Evolutionary conservation across 305 asterid species (phyloP).

Genomic region (Rubia tinctorum): DNA sequence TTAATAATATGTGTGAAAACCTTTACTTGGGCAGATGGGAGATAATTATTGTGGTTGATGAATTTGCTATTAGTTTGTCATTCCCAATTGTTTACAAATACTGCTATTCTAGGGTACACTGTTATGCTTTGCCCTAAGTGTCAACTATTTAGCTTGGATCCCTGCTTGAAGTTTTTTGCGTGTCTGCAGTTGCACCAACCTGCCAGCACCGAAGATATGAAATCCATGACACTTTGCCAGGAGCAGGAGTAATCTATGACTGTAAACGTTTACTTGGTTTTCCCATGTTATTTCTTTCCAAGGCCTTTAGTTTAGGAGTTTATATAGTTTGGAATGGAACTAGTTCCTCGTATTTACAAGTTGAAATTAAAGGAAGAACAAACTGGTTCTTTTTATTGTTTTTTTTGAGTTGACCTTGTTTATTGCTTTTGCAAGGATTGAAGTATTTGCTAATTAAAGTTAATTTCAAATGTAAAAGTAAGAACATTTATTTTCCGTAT

Average conservation of each 20-base stretch:
- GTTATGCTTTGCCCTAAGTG: not conserved
- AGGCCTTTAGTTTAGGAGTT: not conserved
- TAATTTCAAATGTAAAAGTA: not conserved
- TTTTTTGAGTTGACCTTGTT: not conserved
- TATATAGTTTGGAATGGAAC: not conserved
- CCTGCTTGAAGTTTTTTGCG: constrained; percentile 1
- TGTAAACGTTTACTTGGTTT: not conserved
- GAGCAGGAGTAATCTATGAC: constrained; percentile 1
- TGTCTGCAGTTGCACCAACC: constrained; percentile 14
- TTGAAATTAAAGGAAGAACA: not conserved
- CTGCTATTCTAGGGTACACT: not conserved
- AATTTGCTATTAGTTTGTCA: not conserved
- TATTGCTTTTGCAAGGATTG: not conserved
- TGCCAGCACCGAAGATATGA: constrained; percentile 9
- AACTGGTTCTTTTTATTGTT: not conserved
- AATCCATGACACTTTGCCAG: constrained; percentile 1
- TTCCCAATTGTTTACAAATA: not conserved
- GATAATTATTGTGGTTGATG: not conserved
- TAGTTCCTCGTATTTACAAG: not conserved
- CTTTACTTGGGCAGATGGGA: not conserved
- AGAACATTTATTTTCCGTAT: not conserved
- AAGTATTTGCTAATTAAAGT: not conserved
- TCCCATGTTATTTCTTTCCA: not conserved
- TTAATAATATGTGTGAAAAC: not conserved
- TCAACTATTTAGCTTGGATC: not conserved